These are phyloP conservation scores for Trichoderma hamatum DNA, from an alignment of 2,329 filamentous ascomycete species.

Conservation along the genomic window DNA sequence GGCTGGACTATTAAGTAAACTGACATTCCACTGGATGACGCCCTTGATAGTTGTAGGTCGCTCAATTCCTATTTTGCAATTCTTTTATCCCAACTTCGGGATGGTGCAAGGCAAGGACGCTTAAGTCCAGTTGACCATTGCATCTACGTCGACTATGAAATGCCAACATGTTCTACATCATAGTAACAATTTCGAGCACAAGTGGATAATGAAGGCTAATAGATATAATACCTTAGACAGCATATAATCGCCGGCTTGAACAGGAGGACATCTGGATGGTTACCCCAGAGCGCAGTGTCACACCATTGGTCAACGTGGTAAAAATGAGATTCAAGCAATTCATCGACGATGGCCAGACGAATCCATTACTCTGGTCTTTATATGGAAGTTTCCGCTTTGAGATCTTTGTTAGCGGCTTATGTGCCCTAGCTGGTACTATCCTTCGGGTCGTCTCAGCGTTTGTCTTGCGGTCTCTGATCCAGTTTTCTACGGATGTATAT, in stretches of 20 bases:
- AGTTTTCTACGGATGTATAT: constrained; percentile 83
- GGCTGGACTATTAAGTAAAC: constrained; percentile 71
- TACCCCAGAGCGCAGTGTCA: constrained; percentile 76
- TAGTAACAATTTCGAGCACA: too few species aligned
- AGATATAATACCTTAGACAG: constrained; percentile 60
- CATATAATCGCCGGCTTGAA: constrained; percentile 83
- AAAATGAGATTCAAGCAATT: constrained; percentile 70
- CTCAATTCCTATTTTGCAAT: neutral
- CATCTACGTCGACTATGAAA: too few species aligned
- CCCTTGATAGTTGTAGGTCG: constrained; percentile 76
- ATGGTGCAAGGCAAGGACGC: too few species aligned
- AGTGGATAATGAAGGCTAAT: neutral
- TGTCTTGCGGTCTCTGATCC: constrained; percentile 81
- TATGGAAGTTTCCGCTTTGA: constrained; percentile 86
- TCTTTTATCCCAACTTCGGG: neutral
- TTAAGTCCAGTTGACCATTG: too few species aligned
- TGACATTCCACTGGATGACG: constrained; percentile 90
- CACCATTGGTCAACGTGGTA: constrained; percentile 68
- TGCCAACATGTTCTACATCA: too few species aligned
- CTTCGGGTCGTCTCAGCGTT: constrained; percentile 84
- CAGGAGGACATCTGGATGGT: constrained; percentile 85
- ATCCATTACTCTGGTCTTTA: constrained; percentile 77
- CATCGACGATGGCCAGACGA: constrained; percentile 66
- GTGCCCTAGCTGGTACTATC: constrained; percentile 71
- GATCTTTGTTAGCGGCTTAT: constrained; percentile 81